Conservation (phyloP, 2,329 filamentous ascomycete species). For the Lojkania enalia region DNA sequence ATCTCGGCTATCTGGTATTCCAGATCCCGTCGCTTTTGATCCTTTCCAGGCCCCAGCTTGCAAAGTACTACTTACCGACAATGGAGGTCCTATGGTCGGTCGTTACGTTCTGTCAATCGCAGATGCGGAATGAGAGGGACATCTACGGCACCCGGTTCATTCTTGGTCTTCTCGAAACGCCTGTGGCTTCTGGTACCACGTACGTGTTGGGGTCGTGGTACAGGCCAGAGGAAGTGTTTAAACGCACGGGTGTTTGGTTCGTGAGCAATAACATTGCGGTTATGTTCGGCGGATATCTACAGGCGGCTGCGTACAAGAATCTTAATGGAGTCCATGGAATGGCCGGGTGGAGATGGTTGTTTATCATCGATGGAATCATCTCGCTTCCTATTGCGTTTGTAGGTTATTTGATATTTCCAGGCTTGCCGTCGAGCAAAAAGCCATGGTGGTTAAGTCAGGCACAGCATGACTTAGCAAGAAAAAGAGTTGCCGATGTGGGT, state of each 20-base stretch:
- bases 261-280: conserved; percentile 56
- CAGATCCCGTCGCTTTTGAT: conserved; percentile 45
- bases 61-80: conserved; percentile 43
- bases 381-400: conserved; percentile 59
- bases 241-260: conserved; percentile 59
- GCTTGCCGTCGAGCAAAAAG: conserved; percentile 54
- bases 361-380: conserved; percentile 62
- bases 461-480: conserved; percentile 36
- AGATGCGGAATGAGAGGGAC: conserved; percentile 43
- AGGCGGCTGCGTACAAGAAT: conserved; percentile 58
- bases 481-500: conserved; percentile 34
- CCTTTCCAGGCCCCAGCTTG: conserved; percentile 43
- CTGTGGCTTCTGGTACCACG: conserved; percentile 42
- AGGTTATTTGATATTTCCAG: conserved; percentile 59
- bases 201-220: conserved; percentile 49
- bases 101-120: conserved; percentile 45
- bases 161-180: conserved; percentile 41
- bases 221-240: conserved; percentile 52
- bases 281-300: conserved; percentile 63
- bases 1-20: conserved; percentile 46
- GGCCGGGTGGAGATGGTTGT: conserved; percentile 56
- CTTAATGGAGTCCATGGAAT: conserved; percentile 54
- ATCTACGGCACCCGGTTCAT: conserved; percentile 48
- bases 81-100: conserved; percentile 49
- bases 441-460: conserved; percentile 53